phyloP scores from a whole-genome alignment of 2,329 filamentous ascomycete genomes.

The Colletotrichum zoysiae region DNA sequence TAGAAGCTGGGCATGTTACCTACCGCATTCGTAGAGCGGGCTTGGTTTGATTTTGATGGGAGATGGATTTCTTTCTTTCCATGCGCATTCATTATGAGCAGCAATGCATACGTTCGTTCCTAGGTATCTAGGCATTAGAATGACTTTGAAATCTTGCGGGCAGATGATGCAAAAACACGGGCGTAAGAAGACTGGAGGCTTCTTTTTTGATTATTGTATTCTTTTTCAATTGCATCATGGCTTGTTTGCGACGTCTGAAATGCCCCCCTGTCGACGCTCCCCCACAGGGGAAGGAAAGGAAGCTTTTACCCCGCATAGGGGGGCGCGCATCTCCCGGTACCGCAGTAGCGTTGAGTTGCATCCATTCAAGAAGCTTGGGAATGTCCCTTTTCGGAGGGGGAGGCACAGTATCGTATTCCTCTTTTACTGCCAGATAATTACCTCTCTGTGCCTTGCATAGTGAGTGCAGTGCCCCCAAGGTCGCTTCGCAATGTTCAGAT shows the following conservation, averaged over 20 bases:
- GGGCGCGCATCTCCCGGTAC: constrained; percentile 28
- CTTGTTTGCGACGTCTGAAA: constrained; percentile 12
- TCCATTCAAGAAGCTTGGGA: constrained; percentile 22
- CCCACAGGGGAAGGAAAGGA: constrained; percentile 17
- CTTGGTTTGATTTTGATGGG: not conserved
- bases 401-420: not conserved
- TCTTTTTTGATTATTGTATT: not conserved
- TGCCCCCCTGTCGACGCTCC: constrained; percentile 28
- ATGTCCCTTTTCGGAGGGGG: not conserved
- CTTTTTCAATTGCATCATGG: not conserved
- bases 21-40: not conserved
- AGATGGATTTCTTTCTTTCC: not conserved
- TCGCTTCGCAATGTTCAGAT: not conserved
- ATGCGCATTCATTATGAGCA: not conserved
- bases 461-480: too few relatives aligned
- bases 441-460: not conserved
- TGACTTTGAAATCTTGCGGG: not conserved
- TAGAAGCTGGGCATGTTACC: not conserved
- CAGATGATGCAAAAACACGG: not conserved
- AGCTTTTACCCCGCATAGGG: constrained; percentile 41
- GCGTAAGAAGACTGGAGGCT: not conserved
- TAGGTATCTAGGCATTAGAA: too few relatives aligned
- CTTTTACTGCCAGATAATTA: constrained; percentile 13
- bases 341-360: constrained; percentile 8
- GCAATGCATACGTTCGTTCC: too few relatives aligned